phyloP scores from a whole-genome alignment of 2,329 filamentous ascomycete species.

The Drechslerella dactyloides region DNA sequence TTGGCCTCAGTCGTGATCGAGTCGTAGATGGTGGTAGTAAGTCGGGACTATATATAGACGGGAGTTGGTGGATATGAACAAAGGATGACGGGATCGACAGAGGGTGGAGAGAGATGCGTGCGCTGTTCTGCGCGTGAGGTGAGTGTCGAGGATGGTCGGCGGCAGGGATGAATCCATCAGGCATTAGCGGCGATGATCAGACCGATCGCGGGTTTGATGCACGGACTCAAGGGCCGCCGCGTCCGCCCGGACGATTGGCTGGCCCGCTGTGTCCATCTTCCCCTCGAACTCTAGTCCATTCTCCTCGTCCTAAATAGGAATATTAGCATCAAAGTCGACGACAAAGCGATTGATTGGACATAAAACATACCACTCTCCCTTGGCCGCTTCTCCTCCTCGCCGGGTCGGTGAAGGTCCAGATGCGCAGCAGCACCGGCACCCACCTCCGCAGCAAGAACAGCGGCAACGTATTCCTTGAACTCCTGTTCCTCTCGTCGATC shows the following conservation, averaged over 20 bases:
- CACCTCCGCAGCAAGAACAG: slow-evolving; percentile 66
- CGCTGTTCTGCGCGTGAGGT: slow-evolving; percentile 46
- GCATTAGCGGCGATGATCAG: slow-evolving; percentile 23
- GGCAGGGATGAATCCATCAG: slow-evolving; percentile 22
- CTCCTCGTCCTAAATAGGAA: slow-evolving; percentile 51
- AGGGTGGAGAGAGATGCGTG: slow-evolving; percentile 5
- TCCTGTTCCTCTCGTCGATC: slow-evolving; percentile 77
- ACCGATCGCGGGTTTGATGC: slow-evolving; percentile 12
- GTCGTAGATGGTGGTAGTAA: background rate
- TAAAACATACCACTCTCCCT: slow-evolving; percentile 54
- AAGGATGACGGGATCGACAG: slow-evolving; percentile 13
- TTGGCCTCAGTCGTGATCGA: background rate
- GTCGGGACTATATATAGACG: slow-evolving; percentile 15
- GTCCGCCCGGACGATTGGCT: slow-evolving; percentile 46
- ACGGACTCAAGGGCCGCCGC: slow-evolving; percentile 40
- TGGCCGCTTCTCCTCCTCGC: slow-evolving; percentile 52
- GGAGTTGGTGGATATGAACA: slow-evolving; percentile 7
- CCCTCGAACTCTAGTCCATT: slow-evolving; percentile 54
- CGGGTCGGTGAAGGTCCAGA: slow-evolving; percentile 35
- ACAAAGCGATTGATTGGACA: background rate
- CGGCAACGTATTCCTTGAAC: slow-evolving; percentile 74
- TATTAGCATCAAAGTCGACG: slow-evolving; percentile 43
- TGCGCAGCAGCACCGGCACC: slow-evolving; percentile 47
- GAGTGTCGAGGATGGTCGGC: slow-evolving; percentile 20
- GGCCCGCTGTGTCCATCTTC: slow-evolving; percentile 52